Evolutionary conservation across 257 asterid species (phyloP), one percentile per base, ranked within the genome.

Genomic region (Rhazya stricta): DNA sequence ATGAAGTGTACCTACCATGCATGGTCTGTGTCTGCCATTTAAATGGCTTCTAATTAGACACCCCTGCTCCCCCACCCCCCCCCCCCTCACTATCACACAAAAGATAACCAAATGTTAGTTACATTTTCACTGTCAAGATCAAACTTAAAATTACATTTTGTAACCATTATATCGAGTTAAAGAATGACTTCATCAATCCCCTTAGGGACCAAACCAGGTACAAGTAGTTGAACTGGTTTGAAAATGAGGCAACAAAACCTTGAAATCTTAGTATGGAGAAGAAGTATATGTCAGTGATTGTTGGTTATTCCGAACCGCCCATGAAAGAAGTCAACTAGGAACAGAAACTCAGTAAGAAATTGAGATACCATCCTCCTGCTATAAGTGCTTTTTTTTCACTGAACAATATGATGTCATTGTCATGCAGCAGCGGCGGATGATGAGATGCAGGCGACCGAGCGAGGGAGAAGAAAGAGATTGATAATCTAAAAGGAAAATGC

Each of bases 1-100:
- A 79, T 62, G 77, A 83, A 80, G 81, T 85, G 86, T 81, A 85
- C 94, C 96, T 79, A 88, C 92, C 85, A 74, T 88, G 83, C 88
- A 88, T 83, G 88, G 82, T 89, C 77, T 81, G 53, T 88, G 91
- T 88, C 96, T 87, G 94, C 96, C 94, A 87, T 84, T 81, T 29
- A 84, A 86, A 73, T 78, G 82, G 63, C 87, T 80, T 81, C 84
- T 74, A 82, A 89, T 86, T 83, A 68, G 72, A 54, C 69, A 85
- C 73, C 5, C 73, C 73, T n/a, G n/a, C 23, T 72, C 78, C 70
- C 79, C 77, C 81, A 81, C 77, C 69, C 86, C 73, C 5, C 73
- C 73, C 23, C 74, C 78, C 70, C 79, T 79, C 81, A 81, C 77
- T 83, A 74, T 85, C 89, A 82, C 58, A 73, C 75, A 77, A 85